Evolutionary conservation across 371 early-diverging fungal species (phyloP).

Genomic region (Apophysomyces variabilis): DNA sequence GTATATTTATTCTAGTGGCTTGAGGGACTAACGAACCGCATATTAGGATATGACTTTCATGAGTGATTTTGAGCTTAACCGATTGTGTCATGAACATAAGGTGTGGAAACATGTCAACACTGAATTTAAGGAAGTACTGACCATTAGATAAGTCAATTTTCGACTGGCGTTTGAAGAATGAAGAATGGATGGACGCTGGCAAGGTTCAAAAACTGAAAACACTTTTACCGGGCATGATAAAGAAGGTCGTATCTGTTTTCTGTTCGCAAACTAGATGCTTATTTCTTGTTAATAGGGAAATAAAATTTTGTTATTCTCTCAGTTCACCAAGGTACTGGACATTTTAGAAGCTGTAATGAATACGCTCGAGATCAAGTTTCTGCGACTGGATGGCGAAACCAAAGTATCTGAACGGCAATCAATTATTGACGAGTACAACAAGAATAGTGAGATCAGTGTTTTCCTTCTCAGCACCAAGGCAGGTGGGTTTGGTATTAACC

Average conservation of each 20-base stretch:
- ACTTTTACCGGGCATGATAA: conserved; percentile 62
- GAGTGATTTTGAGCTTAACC: conserved; percentile 86
- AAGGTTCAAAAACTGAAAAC: conserved; percentile 69
- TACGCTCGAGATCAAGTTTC: conserved; percentile 52
- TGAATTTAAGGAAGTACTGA: neutral
- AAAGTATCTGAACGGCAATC: conserved; percentile 72
- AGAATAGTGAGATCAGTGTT: conserved; percentile 61
- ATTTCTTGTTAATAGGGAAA: conserved; percentile 43
- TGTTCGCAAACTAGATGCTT: conserved; percentile 23
- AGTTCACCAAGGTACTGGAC: conserved; percentile 79
- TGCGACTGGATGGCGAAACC: conserved; percentile 70
- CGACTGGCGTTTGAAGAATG: conserved; percentile 56
- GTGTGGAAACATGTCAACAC: conserved; percentile 24
- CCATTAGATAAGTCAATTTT: conserved; percentile 41
- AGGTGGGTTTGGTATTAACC: conserved; percentile 91
- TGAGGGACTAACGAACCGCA: neutral
- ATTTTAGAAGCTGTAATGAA: conserved; percentile 58
- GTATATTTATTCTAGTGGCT: neutral
- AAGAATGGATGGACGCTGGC: conserved; percentile 79
- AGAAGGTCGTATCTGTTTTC: conserved; percentile 21
- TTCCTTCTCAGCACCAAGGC: conserved; percentile 93
- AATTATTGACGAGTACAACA: conserved; percentile 82
- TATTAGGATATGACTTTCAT: conserved; percentile 78
- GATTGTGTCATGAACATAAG: conserved; percentile 67
- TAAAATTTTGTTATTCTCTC: conserved; percentile 80